Evolutionary conservation across 2,329 filamentous ascomycete genomes (phyloP).

Genomic region (Ramularia collo-cygni): DNA sequence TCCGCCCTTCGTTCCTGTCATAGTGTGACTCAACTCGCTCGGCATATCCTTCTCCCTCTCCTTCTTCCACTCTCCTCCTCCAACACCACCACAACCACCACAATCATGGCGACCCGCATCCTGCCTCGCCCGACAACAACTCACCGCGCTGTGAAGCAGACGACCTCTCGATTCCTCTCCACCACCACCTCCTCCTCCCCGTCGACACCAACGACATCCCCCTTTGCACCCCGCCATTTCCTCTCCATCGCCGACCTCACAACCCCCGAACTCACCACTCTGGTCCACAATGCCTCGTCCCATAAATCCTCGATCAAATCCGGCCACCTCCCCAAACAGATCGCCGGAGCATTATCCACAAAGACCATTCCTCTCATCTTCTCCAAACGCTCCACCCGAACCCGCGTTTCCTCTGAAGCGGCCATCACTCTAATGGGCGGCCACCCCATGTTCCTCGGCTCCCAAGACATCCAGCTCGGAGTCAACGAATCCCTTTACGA

Average conservation of each 20-base stretch:
- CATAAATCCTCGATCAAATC: slow-evolving; percentile 75
- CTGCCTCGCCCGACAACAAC: slow-evolving; percentile 16
- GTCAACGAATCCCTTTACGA: slow-evolving; percentile 96
- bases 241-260: slow-evolving; percentile 86
- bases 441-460: slow-evolving; percentile 92
- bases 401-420: slow-evolving; percentile 85
- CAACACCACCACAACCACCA: background rate
- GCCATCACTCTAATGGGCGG: slow-evolving; percentile 84
- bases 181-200: slow-evolving; percentile 25
- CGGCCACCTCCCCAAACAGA: slow-evolving; percentile 49
- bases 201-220: slow-evolving; percentile 39
- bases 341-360: slow-evolving; percentile 60
- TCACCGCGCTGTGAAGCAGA: slow-evolving; percentile 16
- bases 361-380: slow-evolving; percentile 93
- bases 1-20: too few species aligned
- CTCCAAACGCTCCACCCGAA: slow-evolving; percentile 90
- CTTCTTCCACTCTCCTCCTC: background rate
- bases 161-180: slow-evolving; percentile 18
- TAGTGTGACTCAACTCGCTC: too few species aligned
- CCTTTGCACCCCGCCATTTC: slow-evolving; percentile 70
- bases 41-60: too few species aligned
- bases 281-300: slow-evolving; percentile 73
- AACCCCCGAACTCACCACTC: slow-evolving; percentile 67
- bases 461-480: slow-evolving; percentile 92
- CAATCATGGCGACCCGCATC: slow-evolving; percentile 19